Evolutionary conservation across 2,329 filamentous ascomycete genomes (phyloP), one percentile per base, ranked within the genome.

Genomic region (Thyridium curvatum): DNA sequence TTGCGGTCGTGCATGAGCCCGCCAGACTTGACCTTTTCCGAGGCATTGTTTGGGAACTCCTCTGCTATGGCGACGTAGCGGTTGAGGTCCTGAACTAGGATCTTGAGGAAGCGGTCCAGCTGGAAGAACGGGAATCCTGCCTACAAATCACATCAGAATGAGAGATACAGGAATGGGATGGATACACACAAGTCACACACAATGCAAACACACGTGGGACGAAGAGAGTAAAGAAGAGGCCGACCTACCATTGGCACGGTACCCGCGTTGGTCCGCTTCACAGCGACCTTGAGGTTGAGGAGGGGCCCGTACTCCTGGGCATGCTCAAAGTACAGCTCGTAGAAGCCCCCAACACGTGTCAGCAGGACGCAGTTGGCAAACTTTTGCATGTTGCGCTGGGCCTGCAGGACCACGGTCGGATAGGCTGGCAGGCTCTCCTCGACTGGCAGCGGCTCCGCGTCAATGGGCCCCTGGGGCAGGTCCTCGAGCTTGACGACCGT

Each of bases 271-370:
- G 85, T 88, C 60, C 80, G 89, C 59, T 87, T 93, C 40, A 76
- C 76, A 3, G 84, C 82, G 39, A 94, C 80, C 61, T 96, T 97
- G 54, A 98, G 66, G 52, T 89, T 93, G 46, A 98, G 71, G 33
- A 94, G 68, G 1, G 89, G 86, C 2, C 85, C 91, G 58, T 84
- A 85, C 55, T 95, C 82, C 42, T 94, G 86, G 10, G 94, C 93
- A 58, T 98, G 90, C 52, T 94, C 85, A 60, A 97, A 94, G 65
- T 98, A 98, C 42, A 98, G 69, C 75, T 98, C 93, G 62, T 97
- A 98, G 64, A 98, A 98, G 43, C 90, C 84, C 40, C 93, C 93
- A 18, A 98, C 89, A 41, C 91, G 79, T 4, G 93, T 98, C 43
- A 98, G 66, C 8, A 98, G 62, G 30, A 98, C 85, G 62, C 91